phyloP scores from a whole-genome alignment of 2,329 filamentous ascomycete species.

The Hymenoscyphus repandus region DNA sequence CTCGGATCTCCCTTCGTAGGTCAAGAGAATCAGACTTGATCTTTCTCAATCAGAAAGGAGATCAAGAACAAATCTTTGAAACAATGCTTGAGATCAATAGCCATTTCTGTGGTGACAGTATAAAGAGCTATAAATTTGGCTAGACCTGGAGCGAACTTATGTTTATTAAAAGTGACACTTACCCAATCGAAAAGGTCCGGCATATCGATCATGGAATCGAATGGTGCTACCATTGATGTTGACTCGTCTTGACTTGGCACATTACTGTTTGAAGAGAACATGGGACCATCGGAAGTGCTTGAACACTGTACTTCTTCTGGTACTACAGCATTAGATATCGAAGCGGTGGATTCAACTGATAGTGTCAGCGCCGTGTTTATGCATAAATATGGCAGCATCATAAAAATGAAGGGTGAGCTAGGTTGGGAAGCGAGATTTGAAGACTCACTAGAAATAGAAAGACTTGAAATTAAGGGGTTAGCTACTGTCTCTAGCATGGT shows the following conservation, averaged over 20 bases:
- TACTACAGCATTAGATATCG: not conserved
- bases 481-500: not conserved
- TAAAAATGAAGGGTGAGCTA: not conserved
- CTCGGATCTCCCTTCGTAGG: not conserved
- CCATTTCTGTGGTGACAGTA: too few species aligned
- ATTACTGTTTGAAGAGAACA: not conserved
- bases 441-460: too few species aligned
- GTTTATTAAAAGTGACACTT: slow-evolving; percentile 1
- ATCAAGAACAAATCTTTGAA: too few species aligned
- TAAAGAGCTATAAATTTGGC: too few species aligned
- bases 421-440: not conserved
- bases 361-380: too few species aligned
- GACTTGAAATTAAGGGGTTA: too few species aligned
- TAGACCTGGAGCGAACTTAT: too few species aligned
- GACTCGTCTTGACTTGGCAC: not conserved
- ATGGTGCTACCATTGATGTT: slow-evolving; percentile 5
- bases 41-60: not conserved
- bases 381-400: not conserved
- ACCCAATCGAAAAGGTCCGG: slow-evolving; percentile 25
- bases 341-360: not conserved
- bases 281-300: not conserved
- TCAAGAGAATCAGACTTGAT: not conserved
- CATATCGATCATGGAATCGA: slow-evolving; percentile 16
- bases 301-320: not conserved
- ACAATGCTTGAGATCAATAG: too few species aligned